Percentiles rank a stretch among this genome's conserved stretches.
Conservation (phyloP, 208 protist genomes). For the Trichomonas tenax region DNA sequence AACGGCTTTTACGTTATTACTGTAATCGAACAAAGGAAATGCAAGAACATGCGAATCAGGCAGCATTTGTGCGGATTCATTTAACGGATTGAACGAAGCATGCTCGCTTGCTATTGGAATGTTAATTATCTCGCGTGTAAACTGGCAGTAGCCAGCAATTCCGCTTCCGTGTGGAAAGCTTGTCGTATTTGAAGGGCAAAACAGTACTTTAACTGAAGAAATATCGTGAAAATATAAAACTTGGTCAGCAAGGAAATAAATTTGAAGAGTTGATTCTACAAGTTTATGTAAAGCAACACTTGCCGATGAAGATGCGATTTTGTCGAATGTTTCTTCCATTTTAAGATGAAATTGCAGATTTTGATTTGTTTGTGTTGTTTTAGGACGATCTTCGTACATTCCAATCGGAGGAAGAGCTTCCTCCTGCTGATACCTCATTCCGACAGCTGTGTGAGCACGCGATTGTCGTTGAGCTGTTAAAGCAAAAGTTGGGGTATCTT, state of each 20-base stretch:
- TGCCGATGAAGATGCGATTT: background rate
- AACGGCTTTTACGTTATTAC: background rate
- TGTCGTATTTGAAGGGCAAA: background rate
- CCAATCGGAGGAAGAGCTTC: background rate
- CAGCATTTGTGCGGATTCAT: background rate
- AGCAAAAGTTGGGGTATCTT: background rate
- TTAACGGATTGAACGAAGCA: background rate
- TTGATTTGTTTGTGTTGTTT: background rate
- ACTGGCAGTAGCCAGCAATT: background rate
- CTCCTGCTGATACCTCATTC: background rate
- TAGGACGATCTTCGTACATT: background rate
- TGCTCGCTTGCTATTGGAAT: background rate
- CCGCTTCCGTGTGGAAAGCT: background rate
- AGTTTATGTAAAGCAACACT: background rate
- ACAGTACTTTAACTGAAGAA: background rate
- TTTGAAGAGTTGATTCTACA: background rate
- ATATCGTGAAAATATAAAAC: constrained; percentile 17
- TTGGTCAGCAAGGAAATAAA: constrained; percentile 2
- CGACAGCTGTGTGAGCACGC: background rate
- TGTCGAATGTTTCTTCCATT: constrained; percentile 15
- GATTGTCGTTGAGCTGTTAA: background rate
- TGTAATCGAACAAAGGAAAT: background rate
- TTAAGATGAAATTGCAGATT: background rate
- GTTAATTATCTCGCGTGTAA: background rate
- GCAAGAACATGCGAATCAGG: background rate